These are phyloP conservation scores for Mycosphaerella sp. DNA, from an alignment of 2,329 filamentous ascomycete species.

Conservation along the genomic window DNA sequence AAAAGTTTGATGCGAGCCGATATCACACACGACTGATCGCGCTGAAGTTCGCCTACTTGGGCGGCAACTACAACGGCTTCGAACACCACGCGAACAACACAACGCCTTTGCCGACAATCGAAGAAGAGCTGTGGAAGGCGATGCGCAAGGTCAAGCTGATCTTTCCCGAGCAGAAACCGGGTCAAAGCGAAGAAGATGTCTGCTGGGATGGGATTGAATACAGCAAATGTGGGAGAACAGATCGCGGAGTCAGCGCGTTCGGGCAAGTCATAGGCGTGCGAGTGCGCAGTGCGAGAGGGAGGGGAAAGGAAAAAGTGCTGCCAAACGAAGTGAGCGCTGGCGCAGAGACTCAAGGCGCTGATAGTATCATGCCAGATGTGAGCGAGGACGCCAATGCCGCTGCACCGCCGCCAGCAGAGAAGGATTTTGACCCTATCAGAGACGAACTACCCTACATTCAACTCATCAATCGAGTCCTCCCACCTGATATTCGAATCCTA, in stretches of 20 bases:
- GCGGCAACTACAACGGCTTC: slow-evolving; percentile 85
- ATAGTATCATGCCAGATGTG: slow-evolving; percentile 16
- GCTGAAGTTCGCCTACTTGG: slow-evolving; percentile 88
- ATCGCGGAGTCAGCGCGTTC: slow-evolving; percentile 90
- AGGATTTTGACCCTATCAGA: slow-evolving; percentile 57
- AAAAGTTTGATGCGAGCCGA: slow-evolving; percentile 65
- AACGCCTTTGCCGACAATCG: slow-evolving; percentile 71
- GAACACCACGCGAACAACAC: slow-evolving; percentile 71
- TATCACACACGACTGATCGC: slow-evolving; percentile 82
- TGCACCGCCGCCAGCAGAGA: neutral
- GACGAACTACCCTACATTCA: slow-evolving; percentile 82
- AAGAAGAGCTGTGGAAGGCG: slow-evolving; percentile 91
- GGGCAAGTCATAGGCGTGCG: slow-evolving; percentile 85
- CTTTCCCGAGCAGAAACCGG: slow-evolving; percentile 50
- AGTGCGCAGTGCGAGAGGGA: slow-evolving; percentile 71
- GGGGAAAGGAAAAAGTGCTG: slow-evolving; percentile 14
- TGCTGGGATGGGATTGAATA: slow-evolving; percentile 84
- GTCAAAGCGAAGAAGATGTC: slow-evolving; percentile 46
- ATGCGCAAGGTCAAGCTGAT: slow-evolving; percentile 77
- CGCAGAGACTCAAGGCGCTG: slow-evolving; percentile 13
- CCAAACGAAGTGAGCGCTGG: slow-evolving; percentile 11
- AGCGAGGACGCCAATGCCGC: slow-evolving; percentile 8
- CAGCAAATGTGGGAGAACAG: slow-evolving; percentile 90
- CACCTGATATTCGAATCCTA: slow-evolving; percentile 79
- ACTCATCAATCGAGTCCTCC: slow-evolving; percentile 79